Conservation (phyloP, 257 asterid genomes). For the Vinca minor region DNA sequence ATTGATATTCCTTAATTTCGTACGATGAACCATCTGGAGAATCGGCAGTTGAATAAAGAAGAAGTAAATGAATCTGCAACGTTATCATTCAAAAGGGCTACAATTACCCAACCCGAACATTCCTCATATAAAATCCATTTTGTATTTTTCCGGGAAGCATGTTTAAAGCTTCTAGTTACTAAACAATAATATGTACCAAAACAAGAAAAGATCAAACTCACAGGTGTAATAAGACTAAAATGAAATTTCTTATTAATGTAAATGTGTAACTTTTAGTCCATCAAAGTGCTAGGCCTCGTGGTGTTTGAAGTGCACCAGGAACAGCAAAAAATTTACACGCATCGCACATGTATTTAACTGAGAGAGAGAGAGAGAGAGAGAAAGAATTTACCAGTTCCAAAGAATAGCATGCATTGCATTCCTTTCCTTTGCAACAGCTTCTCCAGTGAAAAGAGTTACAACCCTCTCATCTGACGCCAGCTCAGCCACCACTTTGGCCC, state of each 20-base stretch:
- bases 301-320: neutral
- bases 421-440: constrained; percentile 69
- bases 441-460: constrained; percentile 61
- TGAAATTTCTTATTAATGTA: too few species aligned
- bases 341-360: neutral
- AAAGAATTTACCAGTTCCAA: constrained; percentile 85
- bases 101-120: neutral
- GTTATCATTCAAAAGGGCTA: neutral
- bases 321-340: neutral
- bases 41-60: too few species aligned
- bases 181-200: neutral
- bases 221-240: neutral
- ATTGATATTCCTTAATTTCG: neutral
- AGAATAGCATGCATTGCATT: constrained; percentile 93
- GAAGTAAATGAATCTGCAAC: neutral
- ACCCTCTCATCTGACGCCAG: constrained; percentile 90
- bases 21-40: neutral
- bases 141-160: neutral
- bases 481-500: constrained; percentile 68
- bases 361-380: too few species aligned
- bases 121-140: neutral
- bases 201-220: neutral
- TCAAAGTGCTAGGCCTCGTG: neutral
- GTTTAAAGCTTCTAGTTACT: neutral
- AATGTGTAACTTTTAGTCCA: neutral